Evolutionary conservation across 176 grass and related monocot genomes (phyloP), one percentile per base, ranked within the genome.

Genomic region (Hordeum marinum): DNA sequence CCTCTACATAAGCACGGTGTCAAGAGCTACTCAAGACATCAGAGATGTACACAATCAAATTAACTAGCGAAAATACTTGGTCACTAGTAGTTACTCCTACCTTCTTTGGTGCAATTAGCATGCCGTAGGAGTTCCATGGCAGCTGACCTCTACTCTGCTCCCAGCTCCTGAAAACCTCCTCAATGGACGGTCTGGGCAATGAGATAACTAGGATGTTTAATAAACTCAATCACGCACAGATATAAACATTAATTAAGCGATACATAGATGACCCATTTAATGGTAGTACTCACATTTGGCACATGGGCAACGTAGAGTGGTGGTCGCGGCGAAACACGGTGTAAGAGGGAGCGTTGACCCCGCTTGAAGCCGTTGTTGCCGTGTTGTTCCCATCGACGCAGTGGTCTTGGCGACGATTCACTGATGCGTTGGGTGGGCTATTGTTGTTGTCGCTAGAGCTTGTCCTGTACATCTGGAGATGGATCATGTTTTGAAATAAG

Each of bases 401-500:
- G 63, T 77, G 37, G 78, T 77, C 76, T 78, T 80, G 55, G 60
- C 52, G 63, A 54, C 20, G 63, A 63, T 76, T 80, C 63, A 63
- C 11, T 23, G 80, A 80, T 23, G 41, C 26, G 5, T 75, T 9
- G 42, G 25, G 24, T 74, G 42, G 25, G n/a, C 25, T 43, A 4
- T 32, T 84, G 25, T 66, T 73, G 29, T 60, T 89, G 74, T 60
- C 85, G 68, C 69, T 81, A 26, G 88, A 90, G 74, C 82, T 91
- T 75, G 82, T 65, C 36, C 94, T 88, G 66, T 92, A 90, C 94
- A 97, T 97, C 94, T 97, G 83, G 1, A 66, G 29, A 68, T 32
- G 20, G 21, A 18, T 35, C 5, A 25, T 63, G 68, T 89, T 50
- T 64, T 14, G 11, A 41, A 57, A 20, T 57, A 57, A 55, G 15